Percentiles rank a stretch among this genome's conserved stretches.
These are phyloP conservation scores for Pezicula rhizophila DNA, from an alignment of 2,329 filamentous ascomycete genomes.

Conservation along the genomic window DNA sequence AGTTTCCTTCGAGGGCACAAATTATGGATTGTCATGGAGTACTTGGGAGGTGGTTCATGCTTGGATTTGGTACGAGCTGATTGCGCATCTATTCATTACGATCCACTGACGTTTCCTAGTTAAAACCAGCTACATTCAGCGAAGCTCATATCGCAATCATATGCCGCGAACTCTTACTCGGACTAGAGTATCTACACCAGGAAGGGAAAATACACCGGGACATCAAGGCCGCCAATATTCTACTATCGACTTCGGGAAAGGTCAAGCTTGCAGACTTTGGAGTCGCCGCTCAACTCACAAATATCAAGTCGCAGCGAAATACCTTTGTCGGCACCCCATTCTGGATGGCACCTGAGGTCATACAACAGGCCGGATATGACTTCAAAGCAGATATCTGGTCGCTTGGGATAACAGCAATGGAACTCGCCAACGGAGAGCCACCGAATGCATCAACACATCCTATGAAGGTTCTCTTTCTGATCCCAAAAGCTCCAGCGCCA, in stretches of 20 bases:
- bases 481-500: conserved; percentile 82
- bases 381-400: conserved; percentile 95
- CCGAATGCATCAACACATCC: conserved; percentile 80
- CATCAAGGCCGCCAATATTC: conserved; percentile 92
- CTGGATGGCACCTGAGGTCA: conserved; percentile 95
- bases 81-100: background rate
- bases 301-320: conserved; percentile 95
- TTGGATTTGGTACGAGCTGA: conserved; percentile 68
- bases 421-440: conserved; percentile 84
- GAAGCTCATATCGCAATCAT: conserved; percentile 92
- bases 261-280: conserved; percentile 97
- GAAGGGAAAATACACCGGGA: conserved; percentile 96
- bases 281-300: conserved; percentile 91
- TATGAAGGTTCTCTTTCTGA: conserved; percentile 90
- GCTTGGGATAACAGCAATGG: conserved; percentile 84
- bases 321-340: conserved; percentile 97
- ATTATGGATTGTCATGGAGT: conserved; percentile 99
- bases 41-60: conserved; percentile 88
- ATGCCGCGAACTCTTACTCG: conserved; percentile 82
- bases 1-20: conserved; percentile 96
- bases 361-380: conserved; percentile 77
- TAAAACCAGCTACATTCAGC: conserved; percentile 83
- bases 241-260: conserved; percentile 84
- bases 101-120: conserved; percentile 39
- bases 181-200: conserved; percentile 85